phyloP scores from a whole-genome alignment of 768 basidiomycete species.

The Porpolomopsis calyptriformis region DNA sequence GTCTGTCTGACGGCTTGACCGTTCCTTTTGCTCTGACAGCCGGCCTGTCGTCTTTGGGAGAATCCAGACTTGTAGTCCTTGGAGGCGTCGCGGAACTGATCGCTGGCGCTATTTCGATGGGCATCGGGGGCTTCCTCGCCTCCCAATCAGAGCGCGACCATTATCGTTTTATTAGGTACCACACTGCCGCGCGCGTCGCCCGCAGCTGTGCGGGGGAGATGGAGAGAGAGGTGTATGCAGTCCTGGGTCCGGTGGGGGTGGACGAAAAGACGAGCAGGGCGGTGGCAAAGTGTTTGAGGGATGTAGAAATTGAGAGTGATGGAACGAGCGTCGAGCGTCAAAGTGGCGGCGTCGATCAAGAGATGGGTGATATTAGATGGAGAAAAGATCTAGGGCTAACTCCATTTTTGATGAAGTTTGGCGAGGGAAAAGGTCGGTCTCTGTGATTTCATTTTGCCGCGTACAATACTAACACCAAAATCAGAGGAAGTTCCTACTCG shows the following conservation, averaged over 20 bases:
- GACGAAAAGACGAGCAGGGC: constrained; percentile 70
- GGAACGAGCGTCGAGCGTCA: constrained; percentile 13
- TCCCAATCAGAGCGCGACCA: constrained; percentile 96
- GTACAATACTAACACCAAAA: not conserved
- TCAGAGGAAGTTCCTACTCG: constrained; percentile 81
- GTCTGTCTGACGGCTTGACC: constrained; percentile 83
- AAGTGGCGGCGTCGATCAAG: constrained; percentile 14
- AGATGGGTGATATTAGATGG: constrained; percentile 60
- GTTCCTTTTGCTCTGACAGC: constrained; percentile 89
- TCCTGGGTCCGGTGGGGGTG: constrained; percentile 84
- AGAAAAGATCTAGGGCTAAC: constrained; percentile 78
- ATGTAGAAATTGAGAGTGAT: constrained; percentile 43
- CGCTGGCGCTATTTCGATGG: constrained; percentile 96
- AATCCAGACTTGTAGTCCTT: constrained; percentile 83
- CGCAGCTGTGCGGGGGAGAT: constrained; percentile 91
- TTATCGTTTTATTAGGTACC: constrained; percentile 67
- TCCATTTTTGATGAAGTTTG: constrained; percentile 90
- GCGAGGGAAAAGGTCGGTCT: constrained; percentile 77
- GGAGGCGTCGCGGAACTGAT: constrained; percentile 95
- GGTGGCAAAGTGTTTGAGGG: constrained; percentile 66
- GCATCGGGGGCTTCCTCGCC: constrained; percentile 94
- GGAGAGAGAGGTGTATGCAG: constrained; percentile 85
- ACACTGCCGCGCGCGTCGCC: constrained; percentile 71
- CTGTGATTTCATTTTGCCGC: not conserved
- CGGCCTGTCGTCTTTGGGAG: constrained; percentile 80